Evolutionary conservation across 768 basidiomycete genomes (phyloP).

Genomic region (Hygrocybe coccinea): DNA sequence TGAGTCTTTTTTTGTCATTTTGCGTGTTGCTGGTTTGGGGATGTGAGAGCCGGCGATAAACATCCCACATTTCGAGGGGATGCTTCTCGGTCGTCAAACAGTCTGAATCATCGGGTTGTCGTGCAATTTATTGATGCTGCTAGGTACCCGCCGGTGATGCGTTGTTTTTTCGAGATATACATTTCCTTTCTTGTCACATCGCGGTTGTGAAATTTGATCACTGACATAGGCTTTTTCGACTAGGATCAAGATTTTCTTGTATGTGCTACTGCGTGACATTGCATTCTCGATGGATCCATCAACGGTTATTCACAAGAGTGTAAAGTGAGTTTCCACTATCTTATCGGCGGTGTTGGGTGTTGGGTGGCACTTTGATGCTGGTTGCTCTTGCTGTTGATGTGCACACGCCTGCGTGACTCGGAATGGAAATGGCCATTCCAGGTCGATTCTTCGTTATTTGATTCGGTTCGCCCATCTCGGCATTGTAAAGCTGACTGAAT

Average conservation of each 20-base stretch:
- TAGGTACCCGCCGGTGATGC: not conserved
- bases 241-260: conserved; percentile 63
- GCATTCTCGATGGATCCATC: conserved; percentile 48
- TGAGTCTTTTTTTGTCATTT: conserved; percentile 32
- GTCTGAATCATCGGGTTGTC: conserved; percentile 9
- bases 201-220: not conserved
- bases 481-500: conserved; percentile 8
- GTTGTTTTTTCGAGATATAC: no score
- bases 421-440: no score
- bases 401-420: no score
- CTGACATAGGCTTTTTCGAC: conserved; percentile 13
- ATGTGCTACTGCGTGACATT: conserved; percentile 52
- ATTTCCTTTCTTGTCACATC: not conserved
- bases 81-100: not conserved
- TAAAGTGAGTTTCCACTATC: conserved; percentile 46
- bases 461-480: not conserved
- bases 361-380: no score
- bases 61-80: conserved; percentile 3
- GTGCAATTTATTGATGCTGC: no score
- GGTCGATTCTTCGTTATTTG: no score
- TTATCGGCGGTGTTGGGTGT: not conserved
- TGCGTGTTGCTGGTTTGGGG: conserved; percentile 3
- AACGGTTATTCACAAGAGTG: conserved; percentile 56
- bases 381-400: no score
- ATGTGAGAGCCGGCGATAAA: not conserved